These are phyloP conservation scores for Geotrichum histeridarum DNA, from an alignment of 1,139 yeast species.

Conservation along the genomic window DNA sequence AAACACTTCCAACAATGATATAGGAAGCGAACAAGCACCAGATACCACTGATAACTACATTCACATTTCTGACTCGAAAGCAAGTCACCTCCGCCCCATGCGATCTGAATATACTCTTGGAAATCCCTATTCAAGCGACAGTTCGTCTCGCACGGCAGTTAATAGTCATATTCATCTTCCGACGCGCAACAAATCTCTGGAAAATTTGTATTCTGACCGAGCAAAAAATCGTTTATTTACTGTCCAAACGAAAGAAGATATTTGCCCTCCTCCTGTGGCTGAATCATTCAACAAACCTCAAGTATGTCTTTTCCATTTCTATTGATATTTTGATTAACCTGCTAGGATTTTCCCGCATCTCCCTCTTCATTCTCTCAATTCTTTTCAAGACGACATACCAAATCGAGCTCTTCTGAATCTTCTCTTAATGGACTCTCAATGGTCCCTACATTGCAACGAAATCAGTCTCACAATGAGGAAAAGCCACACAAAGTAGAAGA, in stretches of 20 bases:
- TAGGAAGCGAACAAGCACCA: slow-evolving; percentile 14
- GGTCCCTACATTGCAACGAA: slow-evolving; percentile 3
- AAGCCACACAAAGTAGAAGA: slow-evolving; percentile 10
- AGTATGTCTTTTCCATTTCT: neutral
- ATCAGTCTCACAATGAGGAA: slow-evolving; percentile 9
- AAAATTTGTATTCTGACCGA: slow-evolving; percentile 14
- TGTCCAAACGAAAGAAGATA: too few relatives aligned
- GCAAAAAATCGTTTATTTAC: neutral
- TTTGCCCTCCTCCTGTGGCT: too few relatives aligned
- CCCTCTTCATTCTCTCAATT: slow-evolving; percentile 44
- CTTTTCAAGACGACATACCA: slow-evolving; percentile 55
- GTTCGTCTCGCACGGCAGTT: slow-evolving; percentile 6
- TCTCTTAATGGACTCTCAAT: slow-evolving; percentile 27
- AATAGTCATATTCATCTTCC: slow-evolving; percentile 10
- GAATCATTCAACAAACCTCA: slow-evolving; percentile 1
- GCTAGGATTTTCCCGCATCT: slow-evolving; percentile 38
- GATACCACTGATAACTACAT: slow-evolving; percentile 5
- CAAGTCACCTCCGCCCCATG: slow-evolving; percentile 8
- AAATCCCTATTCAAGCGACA: slow-evolving; percentile 6
- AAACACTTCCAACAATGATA: slow-evolving; percentile 18
- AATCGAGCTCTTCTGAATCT: slow-evolving; percentile 55
- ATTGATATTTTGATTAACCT: neutral
- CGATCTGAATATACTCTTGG: slow-evolving; percentile 11
- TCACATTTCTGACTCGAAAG: neutral
- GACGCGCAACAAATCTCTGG: slow-evolving; percentile 14